phyloP scores from a whole-genome alignment of 768 basidiomycete genomes.

The Tylopilus sp. region DNA sequence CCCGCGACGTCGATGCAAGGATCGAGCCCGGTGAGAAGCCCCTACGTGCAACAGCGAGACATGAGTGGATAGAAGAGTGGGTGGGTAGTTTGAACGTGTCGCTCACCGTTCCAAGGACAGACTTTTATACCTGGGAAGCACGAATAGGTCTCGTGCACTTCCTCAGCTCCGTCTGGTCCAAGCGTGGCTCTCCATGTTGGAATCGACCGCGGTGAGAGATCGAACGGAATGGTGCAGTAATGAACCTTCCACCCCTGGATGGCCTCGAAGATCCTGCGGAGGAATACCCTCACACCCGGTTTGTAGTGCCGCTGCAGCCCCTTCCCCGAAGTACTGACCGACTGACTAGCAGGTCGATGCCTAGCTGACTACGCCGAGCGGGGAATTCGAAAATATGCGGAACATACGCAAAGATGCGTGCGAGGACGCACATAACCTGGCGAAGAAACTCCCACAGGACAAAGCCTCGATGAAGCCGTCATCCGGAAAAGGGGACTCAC shows the following conservation, averaged over 20 bases:
- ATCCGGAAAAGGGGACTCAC: slow-evolving; percentile 3
- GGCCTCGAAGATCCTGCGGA: neutral
- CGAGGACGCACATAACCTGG: slow-evolving; percentile 1
- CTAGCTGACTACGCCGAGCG: neutral
- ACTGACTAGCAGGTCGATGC: slow-evolving; percentile 12
- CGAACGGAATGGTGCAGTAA: neutral
- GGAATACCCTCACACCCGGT: slow-evolving; percentile 13
- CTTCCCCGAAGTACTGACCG: neutral
- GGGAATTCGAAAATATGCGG: slow-evolving; percentile 3
- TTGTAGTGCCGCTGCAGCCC: slow-evolving; percentile 1
- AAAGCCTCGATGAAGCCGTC: neutral
- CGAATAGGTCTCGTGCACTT: neutral
- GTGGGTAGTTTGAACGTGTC: slow-evolving; percentile 1
- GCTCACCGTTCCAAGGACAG: slow-evolving; percentile 10
- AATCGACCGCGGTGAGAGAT: slow-evolving; percentile 8
- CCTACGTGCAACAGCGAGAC: slow-evolving; percentile 6
- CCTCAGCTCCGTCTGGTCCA: slow-evolving; percentile 5
- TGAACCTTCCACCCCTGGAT: slow-evolving; percentile 1
- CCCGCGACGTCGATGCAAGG: slow-evolving; percentile 33
- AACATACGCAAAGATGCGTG: slow-evolving; percentile 1
- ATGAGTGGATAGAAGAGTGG: slow-evolving; percentile 2
- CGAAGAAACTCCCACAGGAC: neutral
- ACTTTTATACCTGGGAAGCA: slow-evolving; percentile 14
- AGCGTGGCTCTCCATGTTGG: neutral
- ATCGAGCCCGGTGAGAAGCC: slow-evolving; percentile 15